Conservation (phyloP, 2,329 filamentous ascomycete genomes). For the Fusarium sororula region DNA sequence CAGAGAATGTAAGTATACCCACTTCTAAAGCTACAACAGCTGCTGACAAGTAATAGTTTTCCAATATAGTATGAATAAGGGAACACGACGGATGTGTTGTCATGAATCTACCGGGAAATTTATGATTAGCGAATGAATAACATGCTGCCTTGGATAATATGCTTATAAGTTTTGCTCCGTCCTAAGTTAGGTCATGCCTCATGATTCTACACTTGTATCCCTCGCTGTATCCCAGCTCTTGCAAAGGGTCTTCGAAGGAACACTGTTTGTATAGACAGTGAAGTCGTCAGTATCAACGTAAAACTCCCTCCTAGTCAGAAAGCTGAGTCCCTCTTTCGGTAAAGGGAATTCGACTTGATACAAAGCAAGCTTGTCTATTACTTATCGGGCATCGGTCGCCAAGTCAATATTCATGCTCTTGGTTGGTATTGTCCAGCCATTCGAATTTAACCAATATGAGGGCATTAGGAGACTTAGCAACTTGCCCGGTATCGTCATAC, state of each 20-base stretch:
- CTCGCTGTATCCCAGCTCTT: background rate
- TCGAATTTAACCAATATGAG: no score
- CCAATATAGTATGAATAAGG: conserved; percentile 6
- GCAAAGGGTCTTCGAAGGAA: background rate
- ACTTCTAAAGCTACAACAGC: background rate
- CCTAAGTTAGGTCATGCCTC: background rate
- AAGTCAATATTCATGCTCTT: no score
- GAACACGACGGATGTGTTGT: background rate
- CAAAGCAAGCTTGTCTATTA: no score
- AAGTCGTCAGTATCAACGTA: background rate
- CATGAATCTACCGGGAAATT: background rate
- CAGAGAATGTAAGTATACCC: conserved; percentile 54
- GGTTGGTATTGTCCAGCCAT: no score
- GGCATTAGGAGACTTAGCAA: no score
- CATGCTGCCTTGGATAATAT: background rate
- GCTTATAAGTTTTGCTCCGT: background rate
- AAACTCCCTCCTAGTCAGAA: background rate
- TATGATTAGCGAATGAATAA: background rate
- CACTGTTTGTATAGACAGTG: background rate
- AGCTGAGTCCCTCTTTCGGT: background rate
- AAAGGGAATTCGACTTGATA: background rate
- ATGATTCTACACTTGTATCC: background rate
- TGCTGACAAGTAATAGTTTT: conserved; percentile 22
- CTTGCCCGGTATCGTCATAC: no score
- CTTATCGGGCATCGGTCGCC: no score